Base-by-base conservation (phyloP, 2,329 filamentous ascomycete genomes). In the Trichothecium sympodiale region DNA sequence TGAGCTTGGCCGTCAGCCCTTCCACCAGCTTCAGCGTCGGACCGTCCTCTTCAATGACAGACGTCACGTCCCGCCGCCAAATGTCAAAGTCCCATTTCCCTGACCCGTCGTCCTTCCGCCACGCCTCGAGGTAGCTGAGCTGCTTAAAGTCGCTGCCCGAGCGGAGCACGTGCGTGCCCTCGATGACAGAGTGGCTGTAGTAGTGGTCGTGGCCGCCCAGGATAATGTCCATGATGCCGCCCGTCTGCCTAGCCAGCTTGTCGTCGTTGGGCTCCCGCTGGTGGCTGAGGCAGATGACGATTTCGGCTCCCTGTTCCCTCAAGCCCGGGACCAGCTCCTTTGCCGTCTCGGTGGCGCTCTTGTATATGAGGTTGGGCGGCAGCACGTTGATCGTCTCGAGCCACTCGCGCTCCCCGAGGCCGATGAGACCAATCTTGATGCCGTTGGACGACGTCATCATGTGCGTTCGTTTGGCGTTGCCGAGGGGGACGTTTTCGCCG, bases 61-160 rank as follows among this genome's bases (percentile, higher is more conserved):
- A 77, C 4, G 82, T 72, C 26, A 91, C 63, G 45, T 94, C 85
- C 23, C 83, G 70, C 17, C 85, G 72, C 43, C 69, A 68, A 41
- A 94, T 89, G 42, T 80, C 74, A 46, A 93, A 80, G 43, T 89
- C 75, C 86, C 86, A 94, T 14, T 70, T 69, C 13, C 49, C 51
- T 13, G 52, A 43, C 14, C 51, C 48, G 49, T 62, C 47, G 1
- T 53, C 38, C 43, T 70, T 75, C 16, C 74, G 68, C 46, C 83
- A 74, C 2, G 76, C 82, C 55, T 94, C 84, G 35, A 95, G 71
- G 51, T 94, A 94, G 52, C 83, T 91, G 25, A 94, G 64, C 53
- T 95, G 83, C 59, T 91, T 93, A 61, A 94, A 95, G 55, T 95
- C 88, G 14, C 80, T 85, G 1, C 88, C 87, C 0, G 84, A 93